phyloP scores from a whole-genome alignment of 2,329 filamentous ascomycete genomes.

The Exophiala lecanii-corni region DNA sequence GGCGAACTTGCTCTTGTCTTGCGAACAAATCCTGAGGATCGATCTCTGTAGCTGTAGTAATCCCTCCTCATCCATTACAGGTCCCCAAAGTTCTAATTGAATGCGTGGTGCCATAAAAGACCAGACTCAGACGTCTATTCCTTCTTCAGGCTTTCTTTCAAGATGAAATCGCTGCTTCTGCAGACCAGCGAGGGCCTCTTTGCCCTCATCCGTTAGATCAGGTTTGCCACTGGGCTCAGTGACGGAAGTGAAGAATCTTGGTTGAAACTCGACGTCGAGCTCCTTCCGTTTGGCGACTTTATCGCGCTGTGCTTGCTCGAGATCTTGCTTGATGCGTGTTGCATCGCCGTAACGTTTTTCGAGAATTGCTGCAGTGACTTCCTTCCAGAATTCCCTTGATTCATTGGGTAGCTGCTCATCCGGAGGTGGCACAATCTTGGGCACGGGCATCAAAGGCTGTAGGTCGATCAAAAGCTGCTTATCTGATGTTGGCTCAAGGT shows the following conservation, averaged over 20 bases:
- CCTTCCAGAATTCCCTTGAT: conserved; percentile 79
- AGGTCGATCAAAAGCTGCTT: conserved; percentile 78
- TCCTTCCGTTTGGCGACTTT: conserved; percentile 76
- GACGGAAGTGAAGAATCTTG: conserved; percentile 74
- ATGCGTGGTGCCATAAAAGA: no score
- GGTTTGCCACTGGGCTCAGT: conserved; percentile 59
- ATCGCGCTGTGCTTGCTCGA: conserved; percentile 84
- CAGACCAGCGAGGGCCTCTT: conserved; percentile 52
- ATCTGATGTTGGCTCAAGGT: conserved; percentile 51
- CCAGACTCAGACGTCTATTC: no score
- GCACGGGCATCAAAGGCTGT: conserved; percentile 70
- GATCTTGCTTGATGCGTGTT: conserved; percentile 80
- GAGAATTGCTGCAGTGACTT: conserved; percentile 79
- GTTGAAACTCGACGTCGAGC: conserved; percentile 66
- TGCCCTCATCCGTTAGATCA: conserved; percentile 60
- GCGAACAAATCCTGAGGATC: no score
- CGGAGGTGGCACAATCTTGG: conserved; percentile 73
- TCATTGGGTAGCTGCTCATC: conserved; percentile 83
- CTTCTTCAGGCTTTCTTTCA: conserved; percentile 18
- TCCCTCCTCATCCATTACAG: no score
- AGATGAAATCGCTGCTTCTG: conserved; percentile 34
- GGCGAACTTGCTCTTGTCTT: no score
- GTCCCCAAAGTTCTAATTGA: no score
- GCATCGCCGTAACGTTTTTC: conserved; percentile 79
- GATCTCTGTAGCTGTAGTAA: no score